Evolutionary conservation across 805 yeast genomes (phyloP).

Genomic region (Danielia reshetovae): DNA sequence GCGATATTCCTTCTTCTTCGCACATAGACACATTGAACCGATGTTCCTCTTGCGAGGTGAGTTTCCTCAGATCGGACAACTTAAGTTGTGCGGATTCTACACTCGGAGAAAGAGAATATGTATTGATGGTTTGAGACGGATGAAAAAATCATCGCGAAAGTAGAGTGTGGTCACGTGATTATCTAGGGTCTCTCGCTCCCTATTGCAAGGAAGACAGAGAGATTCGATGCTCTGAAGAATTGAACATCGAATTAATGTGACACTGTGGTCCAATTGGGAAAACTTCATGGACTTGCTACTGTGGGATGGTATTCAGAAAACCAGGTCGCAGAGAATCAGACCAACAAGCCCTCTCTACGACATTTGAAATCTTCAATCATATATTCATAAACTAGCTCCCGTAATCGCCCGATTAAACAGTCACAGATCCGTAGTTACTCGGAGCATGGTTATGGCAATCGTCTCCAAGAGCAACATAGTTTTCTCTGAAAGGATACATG

Average conservation of each 20-base stretch:
- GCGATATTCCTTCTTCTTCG: slow-evolving; percentile 25
- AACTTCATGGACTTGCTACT: no score
- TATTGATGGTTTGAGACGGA: not conserved
- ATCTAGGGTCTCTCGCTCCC: no score
- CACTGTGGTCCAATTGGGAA: no score
- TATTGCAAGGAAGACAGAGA: no score
- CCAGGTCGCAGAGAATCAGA: no score
- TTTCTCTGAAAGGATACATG: slow-evolving; percentile 52
- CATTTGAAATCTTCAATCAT: no score
- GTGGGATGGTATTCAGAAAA: no score
- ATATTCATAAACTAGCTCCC: no score
- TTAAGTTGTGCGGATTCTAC: slow-evolving; percentile 38
- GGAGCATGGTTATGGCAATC: slow-evolving; percentile 26
- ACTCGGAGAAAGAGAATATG: not conserved
- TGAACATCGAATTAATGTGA: no score
- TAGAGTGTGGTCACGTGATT: no score
- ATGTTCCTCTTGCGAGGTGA: slow-evolving; percentile 30
- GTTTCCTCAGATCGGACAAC: slow-evolving; percentile 38
- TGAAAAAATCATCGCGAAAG: not conserved
- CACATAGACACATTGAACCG: slow-evolving; percentile 49
- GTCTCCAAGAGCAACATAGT: slow-evolving; percentile 24
- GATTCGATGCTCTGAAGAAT: no score
- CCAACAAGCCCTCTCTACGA: no score
- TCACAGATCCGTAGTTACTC: slow-evolving; percentile 7
- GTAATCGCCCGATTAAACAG: slow-evolving; percentile 1